These are phyloP conservation scores for Saccharum spontaneum DNA, from an alignment of 176 grass and related monocot genomes.

Conservation along the genomic window DNA sequence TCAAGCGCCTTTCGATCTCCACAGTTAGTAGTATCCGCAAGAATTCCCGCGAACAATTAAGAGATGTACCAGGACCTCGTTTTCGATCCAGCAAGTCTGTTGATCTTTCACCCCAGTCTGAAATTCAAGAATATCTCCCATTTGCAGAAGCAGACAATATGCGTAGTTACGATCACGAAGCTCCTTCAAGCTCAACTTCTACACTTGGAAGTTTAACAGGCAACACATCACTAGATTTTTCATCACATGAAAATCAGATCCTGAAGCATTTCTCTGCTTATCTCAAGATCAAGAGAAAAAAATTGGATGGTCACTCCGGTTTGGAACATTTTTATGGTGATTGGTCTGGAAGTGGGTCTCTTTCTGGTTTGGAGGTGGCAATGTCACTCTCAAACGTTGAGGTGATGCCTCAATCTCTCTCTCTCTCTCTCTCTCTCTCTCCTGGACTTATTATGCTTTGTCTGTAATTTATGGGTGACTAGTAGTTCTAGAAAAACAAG, in stretches of 20 bases:
- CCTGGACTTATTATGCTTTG: conserved; percentile 8
- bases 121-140: conserved; percentile 59
- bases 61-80: conserved; percentile 47
- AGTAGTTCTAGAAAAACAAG: background rate
- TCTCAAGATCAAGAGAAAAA: conserved; percentile 60
- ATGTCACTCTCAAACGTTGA: conserved; percentile 64
- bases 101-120: conserved; percentile 40
- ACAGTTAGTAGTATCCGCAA: conserved; percentile 46
- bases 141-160: conserved; percentile 28
- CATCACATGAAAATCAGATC: conserved; percentile 51
- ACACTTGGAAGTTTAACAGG: conserved; percentile 36
- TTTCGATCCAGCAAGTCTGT: conserved; percentile 62
- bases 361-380: conserved; percentile 71
- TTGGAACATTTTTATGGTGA: conserved; percentile 42
- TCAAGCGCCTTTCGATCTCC: conserved; percentile 55
- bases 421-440: background rate
- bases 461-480: conserved; percentile 28
- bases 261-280: conserved; percentile 57
- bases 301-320: conserved; percentile 30
- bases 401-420: conserved; percentile 36
- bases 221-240: conserved; percentile 40
- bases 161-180: conserved; percentile 25
- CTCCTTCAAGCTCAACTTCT: conserved; percentile 54
- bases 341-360: conserved; percentile 66
- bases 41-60: conserved; percentile 42